A percentile compares a stretch with the other conserved stretches of the same genome.
These are phyloP conservation scores for Piper longum DNA, from an alignment of 164 flowering plant genomes.

Conservation along the genomic window DNA sequence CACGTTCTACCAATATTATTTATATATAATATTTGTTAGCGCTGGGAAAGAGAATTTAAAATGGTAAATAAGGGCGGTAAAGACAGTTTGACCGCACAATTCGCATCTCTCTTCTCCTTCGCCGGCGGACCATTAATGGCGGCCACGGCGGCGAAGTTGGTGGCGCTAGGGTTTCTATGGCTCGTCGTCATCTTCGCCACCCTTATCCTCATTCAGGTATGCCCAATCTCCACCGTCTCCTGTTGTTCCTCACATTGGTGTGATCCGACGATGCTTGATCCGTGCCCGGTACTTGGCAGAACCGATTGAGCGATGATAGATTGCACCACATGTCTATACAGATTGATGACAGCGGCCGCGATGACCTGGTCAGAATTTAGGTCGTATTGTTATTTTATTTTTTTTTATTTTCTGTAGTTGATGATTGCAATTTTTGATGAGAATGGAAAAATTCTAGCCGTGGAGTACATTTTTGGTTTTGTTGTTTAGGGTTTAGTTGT, in stretches of 20 bases:
- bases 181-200: neutral
- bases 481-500: conserved; percentile 12
- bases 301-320: conserved; percentile 1
- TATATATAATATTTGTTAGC: too few relatives aligned
- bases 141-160: neutral
- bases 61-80: too few relatives aligned
- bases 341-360: neutral
- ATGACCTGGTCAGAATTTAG: neutral
- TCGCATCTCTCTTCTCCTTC: too few relatives aligned
- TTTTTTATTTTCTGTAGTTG: neutral
- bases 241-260: neutral
- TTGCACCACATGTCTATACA: neutral
- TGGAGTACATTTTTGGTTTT: neutral
- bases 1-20: too few relatives aligned
- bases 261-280: neutral
- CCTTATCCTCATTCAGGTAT: neutral
- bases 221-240: neutral
- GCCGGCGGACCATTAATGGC: neutral
- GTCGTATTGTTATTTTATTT: neutral
- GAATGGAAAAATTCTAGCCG: too few relatives aligned
- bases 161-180: neutral
- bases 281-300: neutral
- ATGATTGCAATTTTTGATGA: neutral
- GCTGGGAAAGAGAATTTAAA: too few relatives aligned
- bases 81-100: too few relatives aligned